Percentiles rank a stretch among this genome's conserved stretches.
Conservation (phyloP, 148 eudicot species). For the Nepenthes gracilis region DNA sequence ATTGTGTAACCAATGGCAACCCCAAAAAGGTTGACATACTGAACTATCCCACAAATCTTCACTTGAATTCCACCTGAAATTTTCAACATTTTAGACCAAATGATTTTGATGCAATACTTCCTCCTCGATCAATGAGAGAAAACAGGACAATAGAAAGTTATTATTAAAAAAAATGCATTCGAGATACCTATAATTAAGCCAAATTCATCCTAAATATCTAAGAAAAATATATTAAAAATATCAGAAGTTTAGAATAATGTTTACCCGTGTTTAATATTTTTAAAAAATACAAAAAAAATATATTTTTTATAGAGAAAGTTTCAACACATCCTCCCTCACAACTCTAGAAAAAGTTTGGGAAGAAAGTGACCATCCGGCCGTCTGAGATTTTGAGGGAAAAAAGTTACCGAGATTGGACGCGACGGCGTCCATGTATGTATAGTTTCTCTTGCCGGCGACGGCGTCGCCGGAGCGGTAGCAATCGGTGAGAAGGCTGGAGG, state of each 20-base stretch:
- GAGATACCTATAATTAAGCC: no score
- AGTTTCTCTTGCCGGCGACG: constrained; percentile 56
- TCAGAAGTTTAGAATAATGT: no score
- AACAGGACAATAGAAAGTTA: neutral
- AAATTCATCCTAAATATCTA: no score
- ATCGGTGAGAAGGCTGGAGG: constrained; percentile 50
- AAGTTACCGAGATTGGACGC: constrained; percentile 47
- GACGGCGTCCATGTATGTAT: constrained; percentile 86
- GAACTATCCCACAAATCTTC: constrained; percentile 46
- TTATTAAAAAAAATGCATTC: neutral
- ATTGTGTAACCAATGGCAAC: constrained; percentile 72
- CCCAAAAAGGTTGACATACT: constrained; percentile 59
- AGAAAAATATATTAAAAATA: no score
- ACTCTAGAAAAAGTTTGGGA: no score
- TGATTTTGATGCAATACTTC: neutral
- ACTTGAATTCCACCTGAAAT: constrained; percentile 46
- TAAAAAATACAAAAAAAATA: no score
- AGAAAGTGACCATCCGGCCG: no score
- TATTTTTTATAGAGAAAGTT: no score
- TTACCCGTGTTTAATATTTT: no score
- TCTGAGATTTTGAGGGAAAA: neutral
- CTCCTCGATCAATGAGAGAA: neutral
- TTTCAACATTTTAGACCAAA: neutral
- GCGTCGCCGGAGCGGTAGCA: constrained; percentile 74
- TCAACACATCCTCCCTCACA: no score